Evolutionary conservation across 2,329 filamentous ascomycete genomes (phyloP), one percentile per base, ranked within the genome.

Genomic region (Gnomoniopsis smithogilvyi): DNA sequence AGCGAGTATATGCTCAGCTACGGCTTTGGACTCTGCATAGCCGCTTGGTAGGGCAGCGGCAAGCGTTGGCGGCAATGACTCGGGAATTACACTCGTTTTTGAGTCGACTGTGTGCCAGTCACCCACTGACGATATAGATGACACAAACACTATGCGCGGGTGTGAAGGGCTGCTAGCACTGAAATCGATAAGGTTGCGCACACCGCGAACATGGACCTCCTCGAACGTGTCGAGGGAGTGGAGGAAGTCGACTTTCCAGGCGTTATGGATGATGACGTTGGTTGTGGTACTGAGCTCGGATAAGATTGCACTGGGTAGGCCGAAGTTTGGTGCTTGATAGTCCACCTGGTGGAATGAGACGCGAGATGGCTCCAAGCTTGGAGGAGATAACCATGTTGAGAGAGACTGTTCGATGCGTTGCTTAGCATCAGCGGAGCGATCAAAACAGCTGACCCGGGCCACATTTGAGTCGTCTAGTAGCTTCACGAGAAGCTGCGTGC

Each of bases 401-500:
- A 64, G 51, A 49, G 55, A 30, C 3, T 24, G 8, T 26, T 19
- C 64, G 10, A 61, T 52, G 38, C 54, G 55, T 11, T 41, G 26
- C 36, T 55, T 59, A 8, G 63, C 64, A 15, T 62, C 54, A 12
- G 21, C 22, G 6, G 63, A 58, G 12, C 63, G 63, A 43, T 66
- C 60, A 0, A 66, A 54, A 26, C 63, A 73, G 54, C 65, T 68
- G 24, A 74, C 60, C 19, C 68, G 67, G 2, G 47, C 59, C 3
- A 73, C 64, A 1, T 43, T 56, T 1, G 63, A 51, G 11, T 69
- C 64, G 8, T 43, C 55, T 3, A 74, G 65, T 1, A 73, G 60
- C 15, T 59, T 59, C 17, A 70, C 61, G 0, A 74, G 66, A 3
- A 74, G 52, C 56, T 72, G 71, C 26, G 65, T 69, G 1, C 72